A percentile compares a stretch with the other conserved stretches of the same genome.
Conservation (phyloP, 345 rosid genomes). For the Eucalyptus urophylla region DNA sequence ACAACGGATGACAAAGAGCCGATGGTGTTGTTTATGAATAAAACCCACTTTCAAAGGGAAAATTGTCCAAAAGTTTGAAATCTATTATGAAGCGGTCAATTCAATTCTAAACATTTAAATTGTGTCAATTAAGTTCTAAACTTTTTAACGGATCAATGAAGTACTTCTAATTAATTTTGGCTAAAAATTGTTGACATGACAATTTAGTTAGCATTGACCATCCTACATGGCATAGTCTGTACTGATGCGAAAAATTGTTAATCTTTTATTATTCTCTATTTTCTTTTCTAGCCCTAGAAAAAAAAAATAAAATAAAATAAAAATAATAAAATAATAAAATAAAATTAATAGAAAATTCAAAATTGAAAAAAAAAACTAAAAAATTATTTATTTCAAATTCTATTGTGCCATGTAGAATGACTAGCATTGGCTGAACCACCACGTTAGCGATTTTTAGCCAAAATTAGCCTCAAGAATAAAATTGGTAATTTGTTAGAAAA, state of each 20-base stretch:
- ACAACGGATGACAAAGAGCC: background rate
- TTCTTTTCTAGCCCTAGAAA: background rate
- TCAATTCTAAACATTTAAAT: too few relatives aligned
- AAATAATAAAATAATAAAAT: too few relatives aligned
- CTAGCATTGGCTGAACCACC: fast-evolving
- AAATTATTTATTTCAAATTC: fast-evolving
- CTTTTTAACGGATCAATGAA: background rate
- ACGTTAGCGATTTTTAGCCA: fast-evolving
- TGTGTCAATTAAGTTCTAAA: background rate
- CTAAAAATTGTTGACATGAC: background rate
- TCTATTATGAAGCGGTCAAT: too few relatives aligned
- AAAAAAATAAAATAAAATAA: too few relatives aligned
- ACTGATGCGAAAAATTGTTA: too few relatives aligned
- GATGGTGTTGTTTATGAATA: background rate
- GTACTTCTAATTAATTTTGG: too few relatives aligned
- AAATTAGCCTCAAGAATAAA: background rate
- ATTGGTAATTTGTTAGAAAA: background rate
- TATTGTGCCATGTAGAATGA: background rate
- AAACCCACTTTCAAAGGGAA: background rate
- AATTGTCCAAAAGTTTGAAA: background rate
- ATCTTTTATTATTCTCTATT: too few relatives aligned
- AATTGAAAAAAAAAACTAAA: too few relatives aligned
- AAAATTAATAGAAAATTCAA: too few relatives aligned
- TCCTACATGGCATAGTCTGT: fast-evolving
- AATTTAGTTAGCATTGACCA: background rate